Evolutionary conservation across 2,329 filamentous ascomycete genomes (phyloP), one percentile per base, ranked within the genome.

Genomic region (Fusarium sp.): DNA sequence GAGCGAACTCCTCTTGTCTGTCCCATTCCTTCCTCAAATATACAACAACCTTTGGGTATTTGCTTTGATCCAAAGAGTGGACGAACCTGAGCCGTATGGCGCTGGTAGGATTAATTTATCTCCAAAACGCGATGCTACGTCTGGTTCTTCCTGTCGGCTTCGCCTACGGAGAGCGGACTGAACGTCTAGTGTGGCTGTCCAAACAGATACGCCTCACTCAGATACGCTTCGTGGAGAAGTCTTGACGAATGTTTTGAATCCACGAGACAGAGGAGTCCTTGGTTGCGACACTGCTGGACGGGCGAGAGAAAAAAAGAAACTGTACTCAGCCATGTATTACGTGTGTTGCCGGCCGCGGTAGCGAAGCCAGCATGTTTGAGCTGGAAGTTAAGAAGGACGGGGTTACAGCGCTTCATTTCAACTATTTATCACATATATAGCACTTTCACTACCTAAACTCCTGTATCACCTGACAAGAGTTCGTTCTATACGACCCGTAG

Each of bases 11-110:
- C 55, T 68, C 45, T 63, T 64, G 55, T 71, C 66, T 63, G 49
- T 42, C 67, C 53, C 48, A 55, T 72, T 65, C 48, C 70, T 67
- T 56, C 72, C 63, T 55, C 61, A 72, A 60, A 66, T 55, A 66
- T 59, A 63, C 41, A 54, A 59, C 59, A 53, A 69, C 66, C 68
- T 76, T 74, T 78, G 76, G 77, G 75, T 79, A 79, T 72, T 68
- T 75, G 69, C 59, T 69, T 77, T 72, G 69, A 70, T 73, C 74
- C 69, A 63, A 72, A 78, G 72, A 76, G 74, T 72, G 73, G 74
- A 69, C 69, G 72, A 72, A 73, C 66, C 62, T 70, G 68, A 74
- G 70, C 73, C 65, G 74, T 77, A 76, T 71, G 77, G 75, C 75
- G 76, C 75, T 76, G 76, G 78, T 63, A 71, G 73, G 27, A 62